Evolutionary conservation across 352 stramenopile species (phyloP), one percentile per base, ranked within the genome.

Genomic region (Globisporangium spiculum): DNA sequence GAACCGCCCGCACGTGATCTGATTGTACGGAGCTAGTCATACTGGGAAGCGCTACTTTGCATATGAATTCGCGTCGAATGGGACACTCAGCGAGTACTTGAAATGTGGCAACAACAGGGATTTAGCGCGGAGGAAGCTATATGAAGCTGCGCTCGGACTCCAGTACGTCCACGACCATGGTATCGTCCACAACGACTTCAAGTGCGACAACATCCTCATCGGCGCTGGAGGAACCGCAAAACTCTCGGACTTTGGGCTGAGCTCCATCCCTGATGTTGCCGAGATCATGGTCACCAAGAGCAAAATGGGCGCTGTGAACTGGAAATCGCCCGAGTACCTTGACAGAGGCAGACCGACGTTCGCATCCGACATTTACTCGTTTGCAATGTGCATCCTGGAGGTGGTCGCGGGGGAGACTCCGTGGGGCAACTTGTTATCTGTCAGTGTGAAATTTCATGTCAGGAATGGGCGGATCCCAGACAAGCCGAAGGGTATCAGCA

Each of bases 1-100:
- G 32, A 73, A 71, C 20, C 75, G 79, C 38, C 75, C 75, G 32
- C 70, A 79, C 65, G 56, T 81, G 14, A 34, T 79, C 24, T 69
- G 72, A 26, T 53, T 81, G 16, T 81, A 73, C n/a, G 75, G 73
- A 3, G 73, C 73, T 7, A 78, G 70, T 3, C 68, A 79, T 36
- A 64, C 73, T 12, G 71, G 73, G 58, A 66, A 65, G 59, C 68
- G 57, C 0, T 80, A 76, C 55, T 78, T 80, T 56, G 69, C 75
- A 18, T 73, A 68, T 56, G 72, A 80, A 36, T 76, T 67, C 18
- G 71, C 69, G 1, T 69, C 62, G 24, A 55, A 75, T 63, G 71
- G 74, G 32, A 76, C 74, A 2, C 56, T 80, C 14, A 66, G 56
- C 22, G 73, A 76, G 16, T 76, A 73, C n/a, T 54, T 79, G n/a